These are phyloP conservation scores for Talaromyces sp. DNA, from an alignment of 2,329 filamentous ascomycete species.

Conservation along the genomic window DNA sequence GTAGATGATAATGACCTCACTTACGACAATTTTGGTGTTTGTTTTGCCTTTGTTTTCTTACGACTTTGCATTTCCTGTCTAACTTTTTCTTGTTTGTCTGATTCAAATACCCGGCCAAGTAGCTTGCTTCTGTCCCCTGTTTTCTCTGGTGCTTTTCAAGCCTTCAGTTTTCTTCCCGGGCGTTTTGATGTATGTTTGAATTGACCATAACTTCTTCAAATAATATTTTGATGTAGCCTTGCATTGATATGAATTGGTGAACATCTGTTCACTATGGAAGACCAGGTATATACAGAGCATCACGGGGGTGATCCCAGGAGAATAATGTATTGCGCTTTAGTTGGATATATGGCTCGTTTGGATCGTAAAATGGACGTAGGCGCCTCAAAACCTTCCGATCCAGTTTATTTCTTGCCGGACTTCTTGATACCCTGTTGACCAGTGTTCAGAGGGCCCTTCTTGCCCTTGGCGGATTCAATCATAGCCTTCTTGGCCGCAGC, in stretches of 20 bases:
- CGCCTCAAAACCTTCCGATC: background rate
- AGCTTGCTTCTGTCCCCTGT: constrained; percentile 3
- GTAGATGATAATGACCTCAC: background rate
- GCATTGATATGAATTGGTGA: background rate
- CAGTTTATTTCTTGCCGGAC: constrained; percentile 86
- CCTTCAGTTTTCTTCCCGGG: background rate
- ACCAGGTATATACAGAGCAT: too few species aligned
- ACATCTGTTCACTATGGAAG: background rate
- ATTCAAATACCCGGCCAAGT: constrained; percentile 11
- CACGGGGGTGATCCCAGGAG: constrained; percentile 10
- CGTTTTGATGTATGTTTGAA: background rate
- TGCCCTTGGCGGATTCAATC: constrained; percentile 79
- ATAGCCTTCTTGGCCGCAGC: constrained; percentile 85
- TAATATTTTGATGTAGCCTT: background rate
- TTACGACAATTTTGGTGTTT: background rate
- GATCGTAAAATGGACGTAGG: constrained; percentile 19
- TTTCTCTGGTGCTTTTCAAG: constrained; percentile 3
- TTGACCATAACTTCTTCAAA: background rate
- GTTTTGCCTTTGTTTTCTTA: background rate
- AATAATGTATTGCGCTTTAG: constrained; percentile 16
- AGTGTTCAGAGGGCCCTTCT: constrained; percentile 78
- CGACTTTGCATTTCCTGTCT: too few species aligned
- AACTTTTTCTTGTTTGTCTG: constrained; percentile 2
- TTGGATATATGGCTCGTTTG: constrained; percentile 25
- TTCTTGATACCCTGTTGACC: constrained; percentile 94